These are phyloP conservation scores for Solanum tarapatanum DNA, from an alignment of 257 asterid species.

Conservation along the genomic window DNA sequence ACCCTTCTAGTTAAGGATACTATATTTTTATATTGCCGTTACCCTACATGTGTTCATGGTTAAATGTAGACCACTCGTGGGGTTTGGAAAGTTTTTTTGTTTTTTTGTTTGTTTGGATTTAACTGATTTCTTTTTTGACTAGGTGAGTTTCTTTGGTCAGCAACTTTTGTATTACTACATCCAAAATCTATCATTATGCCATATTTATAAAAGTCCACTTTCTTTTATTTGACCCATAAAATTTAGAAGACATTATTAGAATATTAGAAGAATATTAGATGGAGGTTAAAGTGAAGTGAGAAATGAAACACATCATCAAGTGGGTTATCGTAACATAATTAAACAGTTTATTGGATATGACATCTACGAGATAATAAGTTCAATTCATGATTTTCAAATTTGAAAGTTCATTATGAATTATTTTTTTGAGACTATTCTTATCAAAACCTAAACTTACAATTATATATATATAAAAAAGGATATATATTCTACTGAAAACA, in stretches of 20 bases:
- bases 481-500: neutral
- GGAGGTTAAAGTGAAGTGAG: neutral
- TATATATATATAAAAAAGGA: neutral
- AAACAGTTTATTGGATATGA: neutral
- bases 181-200: neutral
- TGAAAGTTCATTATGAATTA: neutral
- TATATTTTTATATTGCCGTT: neutral
- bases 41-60: neutral
- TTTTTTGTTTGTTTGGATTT: neutral
- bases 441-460: neutral
- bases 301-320: neutral
- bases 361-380: neutral
- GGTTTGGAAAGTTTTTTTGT: neutral
- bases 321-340: neutral
- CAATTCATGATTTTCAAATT: neutral
- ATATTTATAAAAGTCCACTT: neutral
- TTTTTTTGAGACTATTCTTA: neutral
- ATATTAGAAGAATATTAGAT: neutral
- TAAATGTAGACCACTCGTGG: neutral
- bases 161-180: neutral
- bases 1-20: neutral
- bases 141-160: neutral
- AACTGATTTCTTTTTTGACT: neutral
- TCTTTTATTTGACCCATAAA: neutral
- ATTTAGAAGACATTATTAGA: neutral